Evolutionary conservation across 1,139 yeast species (phyloP), one percentile per base, ranked within the genome.

Genomic region (Williopsis jadinii): DNA sequence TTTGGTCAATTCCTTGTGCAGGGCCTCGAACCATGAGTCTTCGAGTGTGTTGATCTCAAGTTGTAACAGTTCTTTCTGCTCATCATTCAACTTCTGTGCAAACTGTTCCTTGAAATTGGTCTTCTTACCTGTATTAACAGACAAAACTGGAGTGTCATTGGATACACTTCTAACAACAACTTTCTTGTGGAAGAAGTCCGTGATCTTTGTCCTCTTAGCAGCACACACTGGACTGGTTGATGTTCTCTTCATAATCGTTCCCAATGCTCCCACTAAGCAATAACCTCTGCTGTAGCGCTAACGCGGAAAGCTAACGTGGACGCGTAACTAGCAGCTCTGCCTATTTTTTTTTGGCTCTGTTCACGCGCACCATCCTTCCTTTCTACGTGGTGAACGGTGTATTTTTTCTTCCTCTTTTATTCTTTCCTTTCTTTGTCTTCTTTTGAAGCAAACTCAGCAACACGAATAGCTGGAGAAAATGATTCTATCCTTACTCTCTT

Each of bases 1-100:
- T 60, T 88, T 85, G 28, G 85, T 82, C 42, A 92, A 68, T 53
- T 92, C 96, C 30, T 67, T 59, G 55, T 81, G 76, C 13, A 92
- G 68, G 9, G 73, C 70, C 2, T 73, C 71, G 24, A 92, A 73
- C 98, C 98, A 92, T 0, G 86, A 69, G 8, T 75, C 74, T 51
- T 86, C 92, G 48, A 92, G 63, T 0, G 85, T 73, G 1, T 67
- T 58, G 35, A 88, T 75, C 59, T 92, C 98, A 9, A 85, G 68
- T 30, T 73, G 63, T 3, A 92, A 68, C 8, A 90, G 66, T 8
- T 67, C 67, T 35, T 59, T 61, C 39, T 80, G 74, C 40, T 78
- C 84, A 0, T 63, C 56, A 0, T 79, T 66, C 14, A 90, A 67
- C 2, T 72, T 57, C 1, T 60, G 55, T 2, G 77, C 51, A 84